Evolutionary conservation across 306 rosid genomes (phyloP).

Genomic region (Lupinus albus): DNA sequence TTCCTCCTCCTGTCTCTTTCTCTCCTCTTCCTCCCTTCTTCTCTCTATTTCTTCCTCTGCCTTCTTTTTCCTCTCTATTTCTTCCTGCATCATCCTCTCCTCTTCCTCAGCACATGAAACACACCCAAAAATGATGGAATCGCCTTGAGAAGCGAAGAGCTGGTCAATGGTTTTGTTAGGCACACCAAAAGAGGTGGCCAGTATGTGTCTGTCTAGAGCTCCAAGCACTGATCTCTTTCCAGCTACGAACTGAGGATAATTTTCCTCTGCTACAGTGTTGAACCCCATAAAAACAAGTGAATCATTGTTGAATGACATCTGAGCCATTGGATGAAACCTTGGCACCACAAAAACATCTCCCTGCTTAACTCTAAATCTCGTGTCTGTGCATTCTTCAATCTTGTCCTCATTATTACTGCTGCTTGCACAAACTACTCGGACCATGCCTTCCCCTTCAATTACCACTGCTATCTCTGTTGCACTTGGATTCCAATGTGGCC

Average conservation of each 20-base stretch:
- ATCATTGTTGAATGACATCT: slow-evolving; percentile 68
- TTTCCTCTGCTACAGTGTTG: slow-evolving; percentile 57
- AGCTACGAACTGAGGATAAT: slow-evolving; percentile 68
- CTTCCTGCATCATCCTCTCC: slow-evolving; percentile 61
- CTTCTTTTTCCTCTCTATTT: slow-evolving; percentile 37
- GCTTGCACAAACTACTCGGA: slow-evolving; percentile 59
- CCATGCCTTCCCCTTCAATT: slow-evolving; percentile 74
- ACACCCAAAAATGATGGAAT: slow-evolving; percentile 67
- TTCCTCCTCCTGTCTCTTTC: background rate
- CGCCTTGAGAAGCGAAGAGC: slow-evolving; percentile 51
- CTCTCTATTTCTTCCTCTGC: slow-evolving; percentile 33
- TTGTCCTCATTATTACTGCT: slow-evolving; percentile 37
- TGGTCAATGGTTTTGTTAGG: slow-evolving; percentile 49
- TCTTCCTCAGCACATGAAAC: slow-evolving; percentile 85
- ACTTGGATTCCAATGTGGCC: slow-evolving; percentile 88
- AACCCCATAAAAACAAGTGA: slow-evolving; percentile 81
- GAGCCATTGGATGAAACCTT: slow-evolving; percentile 89
- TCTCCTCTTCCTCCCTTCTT: background rate
- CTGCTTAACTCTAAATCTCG: slow-evolving; percentile 63
- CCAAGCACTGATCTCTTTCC: slow-evolving; percentile 67
- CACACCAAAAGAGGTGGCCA: slow-evolving; percentile 73
- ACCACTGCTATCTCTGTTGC: slow-evolving; percentile 72
- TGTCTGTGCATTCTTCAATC: slow-evolving; percentile 45
- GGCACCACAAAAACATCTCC: slow-evolving; percentile 81
- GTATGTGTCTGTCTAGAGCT: slow-evolving; percentile 49